These are phyloP conservation scores for Globisporangium apiculatum DNA, from an alignment of 352 stramenopile species.

Conservation along the genomic window DNA sequence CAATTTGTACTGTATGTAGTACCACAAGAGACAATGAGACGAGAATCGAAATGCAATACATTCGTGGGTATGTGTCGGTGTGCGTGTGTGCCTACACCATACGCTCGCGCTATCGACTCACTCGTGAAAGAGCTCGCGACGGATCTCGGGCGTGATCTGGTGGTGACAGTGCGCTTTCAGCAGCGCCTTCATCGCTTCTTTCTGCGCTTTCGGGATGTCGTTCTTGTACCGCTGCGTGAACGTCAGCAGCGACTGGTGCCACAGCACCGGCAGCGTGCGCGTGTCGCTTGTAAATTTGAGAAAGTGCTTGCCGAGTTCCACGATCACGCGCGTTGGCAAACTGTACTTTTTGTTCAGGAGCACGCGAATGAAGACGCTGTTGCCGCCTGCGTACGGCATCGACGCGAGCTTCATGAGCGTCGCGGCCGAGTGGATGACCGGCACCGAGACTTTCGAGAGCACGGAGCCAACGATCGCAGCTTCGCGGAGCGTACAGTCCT, in stretches of 20 bases:
- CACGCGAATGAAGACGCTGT: constrained; percentile 98
- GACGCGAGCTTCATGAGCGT: constrained; percentile 97
- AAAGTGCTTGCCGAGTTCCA: constrained; percentile 95
- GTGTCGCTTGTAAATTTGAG: constrained; percentile 86
- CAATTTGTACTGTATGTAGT: neutral
- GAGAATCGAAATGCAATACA: neutral
- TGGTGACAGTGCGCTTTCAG: constrained; percentile 90
- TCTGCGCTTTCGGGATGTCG: constrained; percentile 92
- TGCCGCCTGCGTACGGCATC: constrained; percentile 95
- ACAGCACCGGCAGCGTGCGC: constrained; percentile 94
- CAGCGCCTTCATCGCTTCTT: constrained; percentile 92
- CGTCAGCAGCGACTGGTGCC: constrained; percentile 97
- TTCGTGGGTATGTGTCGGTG: neutral
- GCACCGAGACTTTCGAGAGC: constrained; percentile 97
- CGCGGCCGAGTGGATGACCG: constrained; percentile 97
- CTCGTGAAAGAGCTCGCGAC: constrained; percentile 93
- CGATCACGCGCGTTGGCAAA: constrained; percentile 95
- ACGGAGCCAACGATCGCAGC: constrained; percentile 97
- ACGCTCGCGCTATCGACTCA: neutral
- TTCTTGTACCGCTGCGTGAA: constrained; percentile 99
- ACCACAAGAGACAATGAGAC: neutral
- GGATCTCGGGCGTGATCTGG: constrained; percentile 98
- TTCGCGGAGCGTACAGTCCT: constrained; percentile 95
- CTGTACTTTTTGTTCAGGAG: constrained; percentile 99
- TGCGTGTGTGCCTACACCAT: neutral